Evolutionary conservation across 1,139 yeast species (phyloP), one percentile per base, ranked within the genome.

Genomic region (Diutina ranongensis): DNA sequence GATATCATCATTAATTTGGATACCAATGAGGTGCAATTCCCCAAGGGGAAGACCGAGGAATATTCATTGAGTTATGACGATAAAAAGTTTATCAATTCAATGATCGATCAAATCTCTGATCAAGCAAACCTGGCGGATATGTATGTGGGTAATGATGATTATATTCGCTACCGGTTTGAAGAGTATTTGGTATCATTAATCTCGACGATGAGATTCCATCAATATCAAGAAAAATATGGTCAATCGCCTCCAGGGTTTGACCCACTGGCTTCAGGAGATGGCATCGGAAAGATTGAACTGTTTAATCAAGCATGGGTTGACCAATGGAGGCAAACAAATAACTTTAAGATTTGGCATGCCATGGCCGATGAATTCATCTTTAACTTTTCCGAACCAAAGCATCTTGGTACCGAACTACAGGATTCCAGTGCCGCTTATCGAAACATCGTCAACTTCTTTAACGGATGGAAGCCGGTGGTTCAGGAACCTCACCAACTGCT

Each of bases 291-390:
- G 45, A 47, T 64, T 27, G 48, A 56, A 10, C 52, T 59, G 46
- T 88, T 80, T 57, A 78, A 78, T 50, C 49, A 53, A 19, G 62
- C 67, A 22, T 92, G 83, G 71, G 70, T 83, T 18, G 68, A 69
- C 7, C 59, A 57, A 13, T 92, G 97, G 95, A 71, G 69, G 51
- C 51, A 57, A 27, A 80, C 95, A 0, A 71, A 74, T 48, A 87
- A 85, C 57, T 89, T 68, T 62, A 63, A 72, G 44, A 72, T 87
- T 7, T 92, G 94, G 75, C 72, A 83, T 55, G 55, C 64, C 25
- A 71, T 70, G 52, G 86, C 97, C 1, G 97, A 89, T 58, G 94
- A 86, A 57, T 89, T 89, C 55, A 69, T 92, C 32, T 89, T 89
- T 65, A 94, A 88, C 56, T 78, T 92, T 51, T 80, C 87, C 48